Conservation (phyloP, 148 eudicot genomes). For the Oxyria digyna region DNA sequence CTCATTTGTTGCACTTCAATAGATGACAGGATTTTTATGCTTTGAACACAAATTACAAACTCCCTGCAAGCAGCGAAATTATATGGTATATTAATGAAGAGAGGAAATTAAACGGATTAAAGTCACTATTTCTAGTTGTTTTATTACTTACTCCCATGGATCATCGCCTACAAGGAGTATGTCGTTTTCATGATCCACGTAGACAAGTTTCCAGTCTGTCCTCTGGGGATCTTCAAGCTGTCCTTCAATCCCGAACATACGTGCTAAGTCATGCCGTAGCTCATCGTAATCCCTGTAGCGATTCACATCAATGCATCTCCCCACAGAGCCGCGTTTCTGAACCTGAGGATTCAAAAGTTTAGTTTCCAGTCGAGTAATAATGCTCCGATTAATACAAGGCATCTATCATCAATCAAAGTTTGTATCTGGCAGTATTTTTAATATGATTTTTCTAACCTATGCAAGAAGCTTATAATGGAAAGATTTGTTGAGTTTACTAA, state of each 20-base stretch:
- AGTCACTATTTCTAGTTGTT: not conserved
- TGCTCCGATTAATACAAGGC: not conserved
- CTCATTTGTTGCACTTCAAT: constrained; percentile 98
- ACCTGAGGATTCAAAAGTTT: constrained; percentile 58
- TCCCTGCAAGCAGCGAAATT: constrained; percentile 43
- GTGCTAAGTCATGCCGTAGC: constrained; percentile 76
- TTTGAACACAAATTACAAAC: constrained; percentile 89
- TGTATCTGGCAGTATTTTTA: not conserved
- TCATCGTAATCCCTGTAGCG: constrained; percentile 92
- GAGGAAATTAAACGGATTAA: not conserved
- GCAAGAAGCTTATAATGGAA: too few species aligned
- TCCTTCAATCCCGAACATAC: constrained; percentile 96
- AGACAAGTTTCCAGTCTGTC: constrained; percentile 91
- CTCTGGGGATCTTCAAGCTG: constrained; percentile 86
- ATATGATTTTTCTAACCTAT: not conserved
- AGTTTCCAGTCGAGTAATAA: not conserved
- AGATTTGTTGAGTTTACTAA: too few species aligned
- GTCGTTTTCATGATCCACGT: constrained; percentile 93
- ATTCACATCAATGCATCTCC: constrained; percentile 89
- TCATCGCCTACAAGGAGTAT: constrained; percentile 93
- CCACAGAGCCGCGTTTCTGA: constrained; percentile 97
- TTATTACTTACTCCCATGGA: constrained; percentile 91
- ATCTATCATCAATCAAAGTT: not conserved
- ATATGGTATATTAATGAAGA: not conserved
- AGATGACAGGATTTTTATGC: constrained; percentile 86